phyloP scores from a whole-genome alignment of 2,329 filamentous ascomycete genomes.

The Ophiostoma novo-ulmi region DNA sequence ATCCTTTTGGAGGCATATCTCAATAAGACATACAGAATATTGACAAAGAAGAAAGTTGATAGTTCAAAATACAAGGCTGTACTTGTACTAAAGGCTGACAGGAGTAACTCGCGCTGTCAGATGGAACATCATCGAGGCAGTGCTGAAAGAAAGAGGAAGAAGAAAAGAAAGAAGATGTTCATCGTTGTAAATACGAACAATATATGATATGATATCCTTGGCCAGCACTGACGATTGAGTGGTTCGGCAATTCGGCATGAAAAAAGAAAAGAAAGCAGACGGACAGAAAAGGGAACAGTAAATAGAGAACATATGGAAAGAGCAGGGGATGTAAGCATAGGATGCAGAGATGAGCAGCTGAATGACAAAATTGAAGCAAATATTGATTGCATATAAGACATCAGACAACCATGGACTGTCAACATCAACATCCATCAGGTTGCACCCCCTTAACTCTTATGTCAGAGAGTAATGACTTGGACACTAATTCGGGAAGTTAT shows the following conservation, averaged over 20 bases:
- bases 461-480: neutral
- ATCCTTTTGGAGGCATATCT: neutral
- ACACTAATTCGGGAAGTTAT: neutral
- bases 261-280: conserved; percentile 1
- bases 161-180: neutral
- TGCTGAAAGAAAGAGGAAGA: neutral
- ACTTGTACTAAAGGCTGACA: neutral
- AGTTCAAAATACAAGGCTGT: neutral
- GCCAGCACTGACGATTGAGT: neutral
- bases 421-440: too few species aligned
- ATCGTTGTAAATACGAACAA: neutral
- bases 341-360: neutral
- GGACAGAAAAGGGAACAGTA: neutral
- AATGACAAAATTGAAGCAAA: neutral
- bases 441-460: too few species aligned
- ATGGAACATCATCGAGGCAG: neutral
- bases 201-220: neutral
- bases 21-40: neutral
- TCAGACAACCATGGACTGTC: too few species aligned
- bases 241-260: neutral
- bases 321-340: too few species aligned
- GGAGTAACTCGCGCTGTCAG: neutral
- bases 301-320: neutral
- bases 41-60: neutral
- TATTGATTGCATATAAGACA: too few species aligned